Evolutionary conservation across 768 basidiomycete genomes (phyloP).

Genomic region (Epithele typhae): DNA sequence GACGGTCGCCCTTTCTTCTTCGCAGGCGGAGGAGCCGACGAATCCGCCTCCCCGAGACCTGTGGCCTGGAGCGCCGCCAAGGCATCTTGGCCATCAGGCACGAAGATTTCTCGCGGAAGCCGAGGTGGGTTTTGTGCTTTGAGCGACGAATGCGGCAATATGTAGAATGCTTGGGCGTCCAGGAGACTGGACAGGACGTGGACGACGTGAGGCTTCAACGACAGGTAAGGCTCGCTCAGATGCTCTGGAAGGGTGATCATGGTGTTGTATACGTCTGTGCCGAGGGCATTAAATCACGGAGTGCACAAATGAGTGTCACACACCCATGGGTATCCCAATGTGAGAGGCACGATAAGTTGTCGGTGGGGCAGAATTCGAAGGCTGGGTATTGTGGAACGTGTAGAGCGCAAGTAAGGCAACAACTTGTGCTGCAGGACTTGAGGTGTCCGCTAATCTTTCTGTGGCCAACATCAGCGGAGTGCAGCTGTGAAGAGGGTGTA

Average conservation of each 20-base stretch:
- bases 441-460: constrained; percentile 53
- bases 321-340: constrained; percentile 60
- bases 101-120: constrained; percentile 66
- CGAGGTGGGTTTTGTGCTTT: constrained; percentile 55
- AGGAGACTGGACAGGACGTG: constrained; percentile 48
- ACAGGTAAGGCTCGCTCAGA: constrained; percentile 36
- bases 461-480: neutral
- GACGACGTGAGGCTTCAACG: constrained; percentile 47
- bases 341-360: constrained; percentile 43
- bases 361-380: constrained; percentile 45
- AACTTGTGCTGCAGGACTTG: constrained; percentile 50
- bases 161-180: constrained; percentile 48
- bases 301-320: constrained; percentile 15
- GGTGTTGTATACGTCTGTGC: constrained; percentile 51
- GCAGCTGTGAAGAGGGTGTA: neutral
- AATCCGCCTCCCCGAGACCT: neutral
- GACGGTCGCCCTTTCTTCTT: constrained; percentile 65
- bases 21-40: constrained; percentile 11
- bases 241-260: constrained; percentile 45
- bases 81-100: constrained; percentile 31
- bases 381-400: constrained; percentile 67
- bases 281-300: neutral
- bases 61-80: constrained; percentile 16
- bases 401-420: constrained; percentile 68
- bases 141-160: constrained; percentile 51